These are phyloP conservation scores for Colletotrichum salicis DNA, from an alignment of 2,329 filamentous ascomycete species.

Conservation along the genomic window DNA sequence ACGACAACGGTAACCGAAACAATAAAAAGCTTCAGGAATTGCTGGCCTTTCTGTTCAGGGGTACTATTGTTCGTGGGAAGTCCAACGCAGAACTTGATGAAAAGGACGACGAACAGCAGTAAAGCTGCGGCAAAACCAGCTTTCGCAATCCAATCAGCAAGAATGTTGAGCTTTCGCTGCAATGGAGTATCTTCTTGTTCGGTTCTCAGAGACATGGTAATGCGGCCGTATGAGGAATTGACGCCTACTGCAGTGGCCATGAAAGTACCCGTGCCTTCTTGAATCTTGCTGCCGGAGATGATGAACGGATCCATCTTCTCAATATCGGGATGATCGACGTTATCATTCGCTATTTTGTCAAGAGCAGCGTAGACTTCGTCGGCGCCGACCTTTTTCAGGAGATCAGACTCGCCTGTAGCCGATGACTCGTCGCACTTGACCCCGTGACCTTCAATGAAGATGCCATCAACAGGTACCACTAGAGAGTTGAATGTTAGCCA, in stretches of 20 bases:
- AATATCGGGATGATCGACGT: constrained; percentile 37
- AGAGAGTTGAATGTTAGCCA: background rate
- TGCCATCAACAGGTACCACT: constrained; percentile 72
- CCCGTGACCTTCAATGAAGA: constrained; percentile 72
- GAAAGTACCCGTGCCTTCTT: constrained; percentile 64
- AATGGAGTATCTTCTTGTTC: constrained; percentile 64
- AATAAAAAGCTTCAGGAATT: constrained; percentile 70
- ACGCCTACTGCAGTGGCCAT: constrained; percentile 65
- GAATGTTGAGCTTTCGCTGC: constrained; percentile 62
- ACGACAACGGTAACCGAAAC: constrained; percentile 74
- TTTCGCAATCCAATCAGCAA: constrained; percentile 52
- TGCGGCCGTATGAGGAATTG: constrained; percentile 65
- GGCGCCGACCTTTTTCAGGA: constrained; percentile 71
- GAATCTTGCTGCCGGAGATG: constrained; percentile 66
- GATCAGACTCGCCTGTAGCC: constrained; percentile 76
- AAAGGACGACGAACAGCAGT: constrained; percentile 80
- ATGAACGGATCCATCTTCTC: constrained; percentile 67
- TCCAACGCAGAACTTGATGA: constrained; percentile 79
- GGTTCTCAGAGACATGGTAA: constrained; percentile 65
- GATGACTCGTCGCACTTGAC: constrained; percentile 77
- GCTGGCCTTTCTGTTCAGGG: constrained; percentile 67
- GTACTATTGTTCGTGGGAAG: constrained; percentile 61
- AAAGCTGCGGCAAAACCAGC: constrained; percentile 71
- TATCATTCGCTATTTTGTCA: constrained; percentile 60
- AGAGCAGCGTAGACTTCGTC: constrained; percentile 68